phyloP scores from a whole-genome alignment of 2,329 filamentous ascomycete genomes.

The Phoma sp. region DNA sequence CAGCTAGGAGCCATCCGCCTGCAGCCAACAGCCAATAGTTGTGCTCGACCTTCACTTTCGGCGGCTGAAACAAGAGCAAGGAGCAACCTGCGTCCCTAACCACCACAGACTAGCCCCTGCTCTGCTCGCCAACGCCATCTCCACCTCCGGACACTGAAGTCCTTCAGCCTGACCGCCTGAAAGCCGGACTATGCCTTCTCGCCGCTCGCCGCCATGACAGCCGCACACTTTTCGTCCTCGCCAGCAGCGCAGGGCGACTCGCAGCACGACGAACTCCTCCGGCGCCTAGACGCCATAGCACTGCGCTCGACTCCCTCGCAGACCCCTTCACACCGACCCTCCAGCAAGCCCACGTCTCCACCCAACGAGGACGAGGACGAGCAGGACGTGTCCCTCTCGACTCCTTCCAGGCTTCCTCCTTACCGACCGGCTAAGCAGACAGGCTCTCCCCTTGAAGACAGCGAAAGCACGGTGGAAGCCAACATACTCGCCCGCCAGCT shows the following conservation, averaged over 20 bases:
- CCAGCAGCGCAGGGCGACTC: conserved; percentile 21
- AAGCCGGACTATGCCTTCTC: conserved; percentile 39
- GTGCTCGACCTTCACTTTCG: conserved; percentile 27
- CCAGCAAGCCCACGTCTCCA: conserved; percentile 9
- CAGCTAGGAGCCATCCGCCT: conserved; percentile 31
- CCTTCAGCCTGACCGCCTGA: conserved; percentile 22
- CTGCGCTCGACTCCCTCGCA: conserved; percentile 17
- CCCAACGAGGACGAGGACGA: conserved; percentile 3
- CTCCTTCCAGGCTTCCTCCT: conserved; percentile 3
- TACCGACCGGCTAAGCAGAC: conserved; percentile 1
- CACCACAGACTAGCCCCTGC: conserved; percentile 24
- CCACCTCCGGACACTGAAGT: conserved; percentile 18
- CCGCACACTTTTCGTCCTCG: conserved; percentile 26
- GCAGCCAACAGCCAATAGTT: conserved; percentile 32
- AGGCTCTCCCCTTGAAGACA: conserved; percentile 9
- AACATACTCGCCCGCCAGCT: conserved; percentile 32
- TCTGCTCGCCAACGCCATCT: conserved; percentile 27
- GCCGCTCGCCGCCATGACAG: conserved; percentile 38
- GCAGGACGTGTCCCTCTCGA: conserved; percentile 6
- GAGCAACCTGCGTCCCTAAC: conserved; percentile 38
- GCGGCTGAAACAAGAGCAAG: conserved; percentile 46
- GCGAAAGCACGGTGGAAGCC: conserved; percentile 33
- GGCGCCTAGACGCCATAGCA: conserved; percentile 34
- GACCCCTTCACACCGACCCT: conserved; percentile 15
- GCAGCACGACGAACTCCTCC: conserved; percentile 23